These are phyloP conservation scores for Apiospora koreana DNA, from an alignment of 2,329 filamentous ascomycete species.

Conservation along the genomic window DNA sequence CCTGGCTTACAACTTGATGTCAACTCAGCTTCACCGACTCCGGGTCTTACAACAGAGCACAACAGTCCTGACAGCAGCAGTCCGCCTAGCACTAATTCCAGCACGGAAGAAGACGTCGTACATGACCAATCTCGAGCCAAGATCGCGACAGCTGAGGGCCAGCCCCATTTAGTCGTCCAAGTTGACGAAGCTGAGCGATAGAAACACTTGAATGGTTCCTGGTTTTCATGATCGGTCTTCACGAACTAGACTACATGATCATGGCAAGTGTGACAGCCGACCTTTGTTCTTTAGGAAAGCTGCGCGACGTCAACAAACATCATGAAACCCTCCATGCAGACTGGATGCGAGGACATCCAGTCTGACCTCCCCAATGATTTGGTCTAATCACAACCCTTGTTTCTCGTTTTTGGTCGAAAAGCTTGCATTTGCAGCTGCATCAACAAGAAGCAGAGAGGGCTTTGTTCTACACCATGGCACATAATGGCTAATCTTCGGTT, in stretches of 20 bases:
- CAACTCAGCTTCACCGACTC: slow-evolving; percentile 61
- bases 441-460: background rate
- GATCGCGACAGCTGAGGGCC: slow-evolving; percentile 14
- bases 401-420: background rate
- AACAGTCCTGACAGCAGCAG: slow-evolving; percentile 70
- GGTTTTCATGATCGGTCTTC: background rate
- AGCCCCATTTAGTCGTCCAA: slow-evolving; percentile 18
- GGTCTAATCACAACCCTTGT: background rate
- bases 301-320: background rate
- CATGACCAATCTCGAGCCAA: slow-evolving; percentile 10
- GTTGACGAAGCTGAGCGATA: slow-evolving; percentile 15
- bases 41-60: slow-evolving; percentile 66
- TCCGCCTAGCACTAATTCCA: slow-evolving; percentile 63
- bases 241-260: background rate
- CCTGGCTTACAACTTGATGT: slow-evolving; percentile 46
- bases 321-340: background rate
- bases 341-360: background rate
- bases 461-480: background rate
- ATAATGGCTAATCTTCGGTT: slow-evolving; percentile 10
- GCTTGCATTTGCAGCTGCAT: background rate
- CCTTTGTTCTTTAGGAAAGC: background rate
- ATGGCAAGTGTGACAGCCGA: background rate
- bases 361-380: background rate
- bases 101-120: slow-evolving; percentile 26
- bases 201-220: background rate